Evolutionary conservation across 23 red algal genomes (phyloP), one percentile per base, ranked within the genome.

Genomic region (Gracilaria vermiculophylla): DNA sequence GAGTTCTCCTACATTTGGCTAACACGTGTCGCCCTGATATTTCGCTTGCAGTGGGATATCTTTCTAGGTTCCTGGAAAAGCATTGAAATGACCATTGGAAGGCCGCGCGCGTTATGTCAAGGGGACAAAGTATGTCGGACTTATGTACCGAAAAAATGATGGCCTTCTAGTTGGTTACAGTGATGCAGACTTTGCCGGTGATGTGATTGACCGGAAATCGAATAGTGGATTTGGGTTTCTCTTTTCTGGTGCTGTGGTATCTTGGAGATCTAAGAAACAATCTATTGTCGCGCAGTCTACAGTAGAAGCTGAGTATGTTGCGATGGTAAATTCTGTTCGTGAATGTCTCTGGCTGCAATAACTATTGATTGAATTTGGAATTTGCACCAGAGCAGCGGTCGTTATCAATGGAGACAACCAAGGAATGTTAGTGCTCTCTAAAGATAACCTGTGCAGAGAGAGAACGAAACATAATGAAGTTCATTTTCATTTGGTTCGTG

Each of bases 251-350:
- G 80, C 80, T 42, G 3, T 16, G 5, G 0, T 67, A 11, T 29
- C 60, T 52, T 84, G 37, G 80, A 43, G 10, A 0, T 69, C 42
- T 31, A 70, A 86, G 62, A 33, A 55, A 40, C 81, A 86, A 39
- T 3, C 1, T 13, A 47, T 73, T 13, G 60, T 86, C 14, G 62
- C 62, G 3, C 29, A 55, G 23, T 86, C 81, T 10, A 69, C 81
- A 41, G 67, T 51, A 0, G 40, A 86, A 40, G 61, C 37, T 5
- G 77, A 81, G 77, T 72, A 86, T 64, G 67, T 86, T 0, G 61
- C 62, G 13, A 35, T 67, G 24, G 4, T 35, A 2, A 32, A 51
- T 35, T 57, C 80, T 0, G 80, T 54, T 19, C 17, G 53, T 1
- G 80, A 84, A 33, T 36, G 40, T 11, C 16, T 84, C 5, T 84